These are phyloP conservation scores for Ochromonas danica DNA, from an alignment of 108 stramenopile species.

Conservation along the genomic window DNA sequence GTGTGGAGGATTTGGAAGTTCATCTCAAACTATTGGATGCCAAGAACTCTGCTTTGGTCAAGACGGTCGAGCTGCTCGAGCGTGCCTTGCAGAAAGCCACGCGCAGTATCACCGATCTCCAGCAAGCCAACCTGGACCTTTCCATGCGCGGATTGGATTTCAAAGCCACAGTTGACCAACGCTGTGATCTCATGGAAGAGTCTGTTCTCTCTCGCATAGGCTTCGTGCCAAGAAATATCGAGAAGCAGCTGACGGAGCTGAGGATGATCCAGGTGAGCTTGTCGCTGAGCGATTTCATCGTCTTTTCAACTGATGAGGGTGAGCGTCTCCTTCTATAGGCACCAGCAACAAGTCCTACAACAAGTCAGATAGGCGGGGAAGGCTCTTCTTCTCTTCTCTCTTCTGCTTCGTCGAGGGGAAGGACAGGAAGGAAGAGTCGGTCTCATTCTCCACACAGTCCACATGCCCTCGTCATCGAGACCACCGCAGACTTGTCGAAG, in stretches of 20 bases:
- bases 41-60: not conserved
- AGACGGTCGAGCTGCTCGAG: not conserved
- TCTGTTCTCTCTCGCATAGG: not conserved
- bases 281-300: too few relatives aligned
- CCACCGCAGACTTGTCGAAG: too few relatives aligned
- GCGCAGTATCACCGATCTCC: not conserved
- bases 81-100: not conserved
- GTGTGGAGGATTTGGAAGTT: not conserved
- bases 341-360: too few relatives aligned
- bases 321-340: too few relatives aligned
- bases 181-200: not conserved
- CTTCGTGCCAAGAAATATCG: not conserved
- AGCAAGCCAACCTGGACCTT: not conserved
- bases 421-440: too few relatives aligned
- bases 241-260: not conserved
- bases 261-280: not conserved
- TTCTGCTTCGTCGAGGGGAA: too few relatives aligned
- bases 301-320: too few relatives aligned
- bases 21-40: not conserved
- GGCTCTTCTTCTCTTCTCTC: too few relatives aligned
- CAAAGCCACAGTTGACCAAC: not conserved
- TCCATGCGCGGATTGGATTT: not conserved
- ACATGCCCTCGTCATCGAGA: too few relatives aligned
- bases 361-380: too few relatives aligned
- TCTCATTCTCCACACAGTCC: too few relatives aligned